phyloP scores from a whole-genome alignment of 2,329 filamentous ascomycete species.

The Colletotrichum lini region DNA sequence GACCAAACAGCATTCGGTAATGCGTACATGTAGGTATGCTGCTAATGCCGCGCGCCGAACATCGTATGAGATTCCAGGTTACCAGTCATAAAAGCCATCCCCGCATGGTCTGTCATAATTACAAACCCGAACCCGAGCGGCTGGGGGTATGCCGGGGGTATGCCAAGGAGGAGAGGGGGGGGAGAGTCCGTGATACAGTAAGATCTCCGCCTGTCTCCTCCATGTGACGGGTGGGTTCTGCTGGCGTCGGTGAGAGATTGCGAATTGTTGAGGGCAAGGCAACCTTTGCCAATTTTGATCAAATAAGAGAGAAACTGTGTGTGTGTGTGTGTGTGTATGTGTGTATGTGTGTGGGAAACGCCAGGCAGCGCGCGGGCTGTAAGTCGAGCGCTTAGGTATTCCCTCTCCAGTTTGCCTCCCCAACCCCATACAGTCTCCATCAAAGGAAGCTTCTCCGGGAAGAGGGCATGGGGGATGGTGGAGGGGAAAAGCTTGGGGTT shows the following conservation, averaged over 20 bases:
- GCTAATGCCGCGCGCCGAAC: neutral
- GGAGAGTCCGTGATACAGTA: neutral
- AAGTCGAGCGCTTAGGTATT: conserved; percentile 32
- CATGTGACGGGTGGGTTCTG: conserved; percentile 26
- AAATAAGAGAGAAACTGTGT: neutral
- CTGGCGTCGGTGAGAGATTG: neutral
- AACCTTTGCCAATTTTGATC: neutral
- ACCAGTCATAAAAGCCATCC: neutral
- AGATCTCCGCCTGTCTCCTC: conserved; percentile 5
- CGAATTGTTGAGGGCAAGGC: conserved; percentile 1
- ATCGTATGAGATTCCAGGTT: conserved; percentile 34
- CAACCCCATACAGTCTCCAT: conserved; percentile 27
- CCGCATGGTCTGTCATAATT: conserved; percentile 3
- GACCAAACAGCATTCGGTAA: conserved; percentile 8
- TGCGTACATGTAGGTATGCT: neutral
- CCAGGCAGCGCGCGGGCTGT: neutral
- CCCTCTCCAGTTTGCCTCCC: conserved; percentile 13
- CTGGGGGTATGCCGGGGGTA: neutral
- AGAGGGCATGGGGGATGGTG: neutral
- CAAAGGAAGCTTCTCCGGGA: conserved; percentile 28
- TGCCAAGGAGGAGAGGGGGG: too few species aligned
- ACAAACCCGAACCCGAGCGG: conserved; percentile 15
- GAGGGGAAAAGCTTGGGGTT: conserved; percentile 27
- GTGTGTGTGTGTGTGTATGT: neutral
- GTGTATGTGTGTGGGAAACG: neutral